A percentile compares a stretch with the other conserved stretches of the same genome.
Evolutionary conservation across 1,139 yeast species (phyloP).

Genomic region (Blastobotrys buckinghamii): DNA sequence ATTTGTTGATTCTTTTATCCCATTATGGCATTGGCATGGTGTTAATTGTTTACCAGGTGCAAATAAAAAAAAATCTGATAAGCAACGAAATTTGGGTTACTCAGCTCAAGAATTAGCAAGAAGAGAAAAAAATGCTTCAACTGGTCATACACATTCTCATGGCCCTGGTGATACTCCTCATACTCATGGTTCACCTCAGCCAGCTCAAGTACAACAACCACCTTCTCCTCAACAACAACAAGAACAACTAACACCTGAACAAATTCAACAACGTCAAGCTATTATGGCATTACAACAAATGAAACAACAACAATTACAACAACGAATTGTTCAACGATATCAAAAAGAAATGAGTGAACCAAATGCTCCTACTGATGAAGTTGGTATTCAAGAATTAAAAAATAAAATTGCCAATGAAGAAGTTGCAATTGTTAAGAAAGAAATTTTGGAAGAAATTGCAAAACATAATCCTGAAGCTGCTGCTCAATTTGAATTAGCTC

Average conservation of each 20-base stretch:
- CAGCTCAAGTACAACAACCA: slow-evolving; percentile 2
- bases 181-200: not conserved
- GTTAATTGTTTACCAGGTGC: slow-evolving; percentile 29
- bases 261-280: slow-evolving; percentile 7
- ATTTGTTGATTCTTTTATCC: slow-evolving; percentile 84
- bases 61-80: slow-evolving; percentile 23
- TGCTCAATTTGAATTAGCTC: slow-evolving; percentile 1
- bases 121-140: not conserved
- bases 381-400: slow-evolving; percentile 11
- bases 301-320: slow-evolving; percentile 16
- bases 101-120: not conserved
- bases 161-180: not conserved
- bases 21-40: slow-evolving; percentile 81
- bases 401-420: slow-evolving; percentile 12
- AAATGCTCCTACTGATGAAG: slow-evolving; percentile 10
- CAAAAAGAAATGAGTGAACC: slow-evolving; percentile 7
- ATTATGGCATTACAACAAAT: slow-evolving; percentile 6
- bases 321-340: slow-evolving; percentile 8
- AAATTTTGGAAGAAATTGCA: slow-evolving; percentile 8
- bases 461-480: slow-evolving; percentile 3
- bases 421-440: slow-evolving; percentile 10
- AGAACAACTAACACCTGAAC: slow-evolving; percentile 6
- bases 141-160: not conserved
- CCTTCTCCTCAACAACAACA: not conserved
- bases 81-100: slow-evolving; percentile 15